Percentiles rank a stretch among this genome's conserved stretches.
Conservation (phyloP, 352 stramenopile species). For the Ochromonadaceae sp. region DNA sequence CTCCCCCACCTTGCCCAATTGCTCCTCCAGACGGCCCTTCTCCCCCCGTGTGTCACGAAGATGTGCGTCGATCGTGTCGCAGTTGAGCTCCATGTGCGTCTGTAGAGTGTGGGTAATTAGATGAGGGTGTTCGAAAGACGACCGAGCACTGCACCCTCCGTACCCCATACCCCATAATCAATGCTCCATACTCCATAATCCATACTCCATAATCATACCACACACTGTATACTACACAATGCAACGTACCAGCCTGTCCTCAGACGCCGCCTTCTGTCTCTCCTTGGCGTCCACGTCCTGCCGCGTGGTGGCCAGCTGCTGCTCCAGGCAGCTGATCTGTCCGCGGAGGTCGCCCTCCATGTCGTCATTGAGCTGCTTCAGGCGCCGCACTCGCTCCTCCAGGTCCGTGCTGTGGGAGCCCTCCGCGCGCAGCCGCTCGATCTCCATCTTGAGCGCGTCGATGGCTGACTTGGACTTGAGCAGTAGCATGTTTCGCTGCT, state of each 20-base stretch:
- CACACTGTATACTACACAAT: not conserved
- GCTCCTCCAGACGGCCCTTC: not conserved
- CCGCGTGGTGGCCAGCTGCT: not conserved
- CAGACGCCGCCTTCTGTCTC: not conserved
- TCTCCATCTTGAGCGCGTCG: not conserved
- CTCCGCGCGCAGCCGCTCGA: not conserved
- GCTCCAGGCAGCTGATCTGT: not conserved
- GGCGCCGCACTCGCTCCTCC: not conserved
- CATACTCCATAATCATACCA: too few species aligned
- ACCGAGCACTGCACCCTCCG: too few species aligned
- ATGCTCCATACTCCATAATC: too few species aligned
- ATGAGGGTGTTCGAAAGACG: too few species aligned
- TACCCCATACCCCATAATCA: too few species aligned
- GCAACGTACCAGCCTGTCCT: not conserved
- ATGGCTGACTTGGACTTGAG: conserved; percentile 3
- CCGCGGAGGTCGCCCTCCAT: not conserved
- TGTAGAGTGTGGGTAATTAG: too few species aligned
- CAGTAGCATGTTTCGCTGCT: not conserved
- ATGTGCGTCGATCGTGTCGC: too few species aligned
- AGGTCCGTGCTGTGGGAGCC: not conserved
- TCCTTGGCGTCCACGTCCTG: not conserved
- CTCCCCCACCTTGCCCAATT: not conserved
- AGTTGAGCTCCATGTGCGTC: too few species aligned
- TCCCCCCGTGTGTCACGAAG: not conserved
- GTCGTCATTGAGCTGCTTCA: not conserved